Evolutionary conservation across 2,329 filamentous ascomycete genomes (phyloP).

Genomic region (Fusarium sp.): DNA sequence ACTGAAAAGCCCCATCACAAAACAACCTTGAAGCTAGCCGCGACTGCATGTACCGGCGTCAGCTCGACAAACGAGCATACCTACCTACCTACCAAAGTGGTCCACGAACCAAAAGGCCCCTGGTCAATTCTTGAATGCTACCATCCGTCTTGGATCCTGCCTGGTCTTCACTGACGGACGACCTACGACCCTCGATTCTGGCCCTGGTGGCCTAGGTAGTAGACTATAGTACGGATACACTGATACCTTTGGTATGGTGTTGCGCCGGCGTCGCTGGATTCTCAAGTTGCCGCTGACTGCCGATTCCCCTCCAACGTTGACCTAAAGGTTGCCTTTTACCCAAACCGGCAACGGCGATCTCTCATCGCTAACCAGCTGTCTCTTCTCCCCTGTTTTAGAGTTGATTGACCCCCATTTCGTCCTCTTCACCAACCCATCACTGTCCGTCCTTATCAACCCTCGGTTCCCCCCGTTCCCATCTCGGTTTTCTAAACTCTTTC

Average conservation of each 20-base stretch:
- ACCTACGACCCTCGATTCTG: background rate
- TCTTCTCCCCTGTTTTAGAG: slow-evolving; percentile 45
- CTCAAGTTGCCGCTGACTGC: slow-evolving; percentile 30
- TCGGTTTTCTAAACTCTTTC: slow-evolving; percentile 23
- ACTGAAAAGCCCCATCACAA: slow-evolving; percentile 14
- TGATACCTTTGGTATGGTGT: slow-evolving; percentile 10
- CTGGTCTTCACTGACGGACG: background rate
- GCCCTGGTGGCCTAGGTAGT: background rate
- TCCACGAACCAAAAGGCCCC: slow-evolving; percentile 6
- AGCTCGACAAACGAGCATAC: slow-evolving; percentile 14
- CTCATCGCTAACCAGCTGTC: slow-evolving; percentile 39
- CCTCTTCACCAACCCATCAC: slow-evolving; percentile 31
- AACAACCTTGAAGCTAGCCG: slow-evolving; percentile 25
- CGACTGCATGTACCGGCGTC: slow-evolving; percentile 32
- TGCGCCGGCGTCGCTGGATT: slow-evolving; percentile 38
- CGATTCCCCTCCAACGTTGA: slow-evolving; percentile 31
- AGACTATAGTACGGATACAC: background rate
- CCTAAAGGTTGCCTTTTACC: slow-evolving; percentile 34
- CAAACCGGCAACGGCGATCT: slow-evolving; percentile 46
- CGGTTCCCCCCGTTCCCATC: slow-evolving; percentile 22
- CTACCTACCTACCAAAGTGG: background rate
- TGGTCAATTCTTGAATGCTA: slow-evolving; percentile 12
- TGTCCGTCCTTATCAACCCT: slow-evolving; percentile 42
- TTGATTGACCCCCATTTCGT: slow-evolving; percentile 44
- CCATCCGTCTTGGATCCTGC: background rate